phyloP scores from a whole-genome alignment of 768 basidiomycete species.

The Gloeopeniophorella convolvens region DNA sequence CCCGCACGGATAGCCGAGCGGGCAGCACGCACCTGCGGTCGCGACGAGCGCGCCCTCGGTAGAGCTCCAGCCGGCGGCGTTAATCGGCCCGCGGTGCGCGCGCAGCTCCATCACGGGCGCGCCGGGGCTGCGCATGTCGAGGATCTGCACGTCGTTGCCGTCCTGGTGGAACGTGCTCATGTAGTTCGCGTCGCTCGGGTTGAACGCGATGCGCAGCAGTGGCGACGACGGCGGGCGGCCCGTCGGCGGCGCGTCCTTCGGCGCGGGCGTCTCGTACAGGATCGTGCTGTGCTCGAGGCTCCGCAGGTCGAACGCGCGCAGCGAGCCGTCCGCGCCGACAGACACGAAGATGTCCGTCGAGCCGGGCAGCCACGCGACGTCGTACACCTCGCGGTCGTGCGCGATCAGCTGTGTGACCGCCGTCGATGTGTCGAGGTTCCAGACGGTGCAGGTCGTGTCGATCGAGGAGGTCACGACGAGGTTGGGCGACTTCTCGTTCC shows the following conservation, averaged over 20 bases:
- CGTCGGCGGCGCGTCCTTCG: constrained; percentile 59
- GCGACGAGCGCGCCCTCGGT: constrained; percentile 79
- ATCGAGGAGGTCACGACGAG: constrained; percentile 96
- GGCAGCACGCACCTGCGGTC: constrained; percentile 63
- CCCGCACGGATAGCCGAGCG: not conserved
- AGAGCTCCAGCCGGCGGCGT: constrained; percentile 87
- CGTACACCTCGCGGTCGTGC: constrained; percentile 93
- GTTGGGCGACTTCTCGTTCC: constrained; percentile 90
- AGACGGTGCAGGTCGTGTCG: constrained; percentile 97
- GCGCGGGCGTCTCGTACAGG: constrained; percentile 87
- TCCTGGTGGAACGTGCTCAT: constrained; percentile 98
- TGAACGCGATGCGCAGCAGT: constrained; percentile 83
- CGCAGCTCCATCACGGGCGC: constrained; percentile 89
- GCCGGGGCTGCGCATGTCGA: constrained; percentile 97
- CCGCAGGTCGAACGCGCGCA: constrained; percentile 94
- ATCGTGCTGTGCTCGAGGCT: constrained; percentile 98
- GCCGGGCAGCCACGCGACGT: constrained; percentile 96
- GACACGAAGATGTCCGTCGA: constrained; percentile 97
- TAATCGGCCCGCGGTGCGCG: constrained; percentile 76
- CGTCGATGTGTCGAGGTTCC: constrained; percentile 92
- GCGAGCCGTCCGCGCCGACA: constrained; percentile 93
- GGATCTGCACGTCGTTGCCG: constrained; percentile 79
- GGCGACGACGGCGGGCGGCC: constrained; percentile 74
- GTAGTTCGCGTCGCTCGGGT: constrained; percentile 87
- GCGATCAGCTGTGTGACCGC: constrained; percentile 97